These are phyloP conservation scores for Aspergillus vadensis DNA, from an alignment of 2,329 filamentous ascomycete species.

Conservation along the genomic window DNA sequence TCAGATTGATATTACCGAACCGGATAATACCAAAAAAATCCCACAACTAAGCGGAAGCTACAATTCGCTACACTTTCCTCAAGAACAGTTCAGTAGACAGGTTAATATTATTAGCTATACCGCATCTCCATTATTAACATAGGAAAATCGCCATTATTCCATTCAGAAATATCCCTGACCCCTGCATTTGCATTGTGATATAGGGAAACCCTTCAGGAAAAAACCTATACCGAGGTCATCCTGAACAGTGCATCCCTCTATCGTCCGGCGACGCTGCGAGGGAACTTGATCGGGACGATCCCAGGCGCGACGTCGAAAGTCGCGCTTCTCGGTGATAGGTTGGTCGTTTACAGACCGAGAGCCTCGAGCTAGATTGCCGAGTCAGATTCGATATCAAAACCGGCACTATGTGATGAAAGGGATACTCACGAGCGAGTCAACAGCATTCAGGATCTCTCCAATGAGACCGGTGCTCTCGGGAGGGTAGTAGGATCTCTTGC, in stretches of 20 bases:
- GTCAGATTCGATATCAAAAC: neutral
- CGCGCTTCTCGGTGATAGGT: neutral
- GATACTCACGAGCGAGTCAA: too few relatives aligned
- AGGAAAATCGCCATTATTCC: neutral
- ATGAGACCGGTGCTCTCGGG: neutral
- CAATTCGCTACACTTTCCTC: too few relatives aligned
- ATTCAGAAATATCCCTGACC: neutral
- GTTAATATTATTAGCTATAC: neutral
- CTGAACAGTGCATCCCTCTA: neutral
- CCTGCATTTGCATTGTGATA: conserved; percentile 2
- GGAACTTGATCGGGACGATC: neutral
- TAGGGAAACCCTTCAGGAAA: neutral
- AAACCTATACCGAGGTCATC: conserved; percentile 2
- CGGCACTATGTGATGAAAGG: too few relatives aligned
- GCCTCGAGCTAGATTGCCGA: neutral
- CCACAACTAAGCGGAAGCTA: too few relatives aligned
- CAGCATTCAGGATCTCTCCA: too few relatives aligned
- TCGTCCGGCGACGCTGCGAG: neutral
- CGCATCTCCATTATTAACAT: neutral
- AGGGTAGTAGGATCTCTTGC: neutral
- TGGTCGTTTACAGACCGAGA: neutral
- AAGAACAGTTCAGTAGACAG: too few relatives aligned
- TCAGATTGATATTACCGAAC: too few relatives aligned
- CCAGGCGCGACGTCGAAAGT: neutral
- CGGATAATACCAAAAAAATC: too few relatives aligned